These are phyloP conservation scores for Cryptococcus sp. DNA, from an alignment of 1,284 basidiomycete genomes.

Conservation along the genomic window DNA sequence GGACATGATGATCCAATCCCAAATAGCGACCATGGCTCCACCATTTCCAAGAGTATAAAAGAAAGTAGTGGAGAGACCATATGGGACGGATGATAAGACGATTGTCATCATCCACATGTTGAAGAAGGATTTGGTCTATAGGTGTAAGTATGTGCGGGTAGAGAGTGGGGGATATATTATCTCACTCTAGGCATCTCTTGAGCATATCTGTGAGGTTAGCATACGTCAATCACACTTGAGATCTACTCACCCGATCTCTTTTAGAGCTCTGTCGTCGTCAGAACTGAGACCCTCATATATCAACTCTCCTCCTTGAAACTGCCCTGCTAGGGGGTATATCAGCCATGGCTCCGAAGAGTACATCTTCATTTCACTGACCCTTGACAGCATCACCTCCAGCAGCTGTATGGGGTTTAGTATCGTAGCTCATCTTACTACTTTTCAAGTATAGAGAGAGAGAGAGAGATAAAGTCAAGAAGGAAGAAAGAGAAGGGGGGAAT, in stretches of 20 bases:
- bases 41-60: conserved; percentile 34
- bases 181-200: neutral
- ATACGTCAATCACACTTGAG: neutral
- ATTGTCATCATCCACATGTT: conserved; percentile 31
- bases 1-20: conserved; percentile 48
- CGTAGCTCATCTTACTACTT: no score
- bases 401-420: no score
- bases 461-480: no score
- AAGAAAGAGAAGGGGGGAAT: no score
- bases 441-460: no score
- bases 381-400: no score
- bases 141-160: neutral
- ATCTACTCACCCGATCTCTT: neutral
- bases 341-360: no score
- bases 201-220: neutral
- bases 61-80: conserved; percentile 32
- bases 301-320: neutral
- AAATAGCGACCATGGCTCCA: conserved; percentile 32
- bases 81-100: conserved; percentile 33
- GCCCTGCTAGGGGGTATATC: no score
- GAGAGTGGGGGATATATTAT: neutral
- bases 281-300: neutral
- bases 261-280: neutral
- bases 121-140: conserved; percentile 20
- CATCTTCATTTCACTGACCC: no score